Conservation (phyloP, 116 monocot genomes). For the Dioscorea cayenensis region DNA sequence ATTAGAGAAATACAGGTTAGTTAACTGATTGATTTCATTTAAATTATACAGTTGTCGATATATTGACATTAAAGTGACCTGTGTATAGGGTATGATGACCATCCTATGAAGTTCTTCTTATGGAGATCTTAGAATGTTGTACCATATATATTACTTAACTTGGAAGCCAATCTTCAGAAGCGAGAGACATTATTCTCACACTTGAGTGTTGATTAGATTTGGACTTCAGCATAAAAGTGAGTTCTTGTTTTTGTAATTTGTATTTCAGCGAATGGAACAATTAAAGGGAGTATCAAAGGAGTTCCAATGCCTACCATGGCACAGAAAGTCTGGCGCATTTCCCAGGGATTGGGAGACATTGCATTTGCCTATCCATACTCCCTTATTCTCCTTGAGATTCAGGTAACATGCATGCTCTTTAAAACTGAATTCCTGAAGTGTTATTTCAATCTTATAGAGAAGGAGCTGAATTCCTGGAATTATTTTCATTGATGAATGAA, state of each 20-base stretch:
- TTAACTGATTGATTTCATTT: too few relatives aligned
- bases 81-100: too few relatives aligned
- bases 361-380: slow-evolving; percentile 68
- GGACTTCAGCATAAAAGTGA: background rate
- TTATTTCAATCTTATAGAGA: too few relatives aligned
- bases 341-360: slow-evolving; percentile 64
- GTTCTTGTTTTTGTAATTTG: background rate
- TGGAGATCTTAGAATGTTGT: too few relatives aligned
- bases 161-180: too few relatives aligned
- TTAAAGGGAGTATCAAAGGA: slow-evolving; percentile 53
- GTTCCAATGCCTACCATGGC: slow-evolving; percentile 18
- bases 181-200: too few relatives aligned
- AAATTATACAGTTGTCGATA: too few relatives aligned
- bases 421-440: background rate
- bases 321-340: slow-evolving; percentile 48
- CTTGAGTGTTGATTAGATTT: background rate
- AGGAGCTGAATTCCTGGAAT: too few relatives aligned
- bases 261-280: slow-evolving; percentile 38
- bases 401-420: slow-evolving; percentile 19
- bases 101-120: too few relatives aligned
- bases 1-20: too few relatives aligned
- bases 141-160: too few relatives aligned
- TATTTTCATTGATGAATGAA: background rate
- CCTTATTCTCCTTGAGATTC: slow-evolving; percentile 51
- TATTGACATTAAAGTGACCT: too few relatives aligned